Percentiles rank a stretch among this genome's conserved stretches.
Evolutionary conservation across 495 filamentous ascomycete species (phyloP).

Genomic region (Xylaria palmicola): DNA sequence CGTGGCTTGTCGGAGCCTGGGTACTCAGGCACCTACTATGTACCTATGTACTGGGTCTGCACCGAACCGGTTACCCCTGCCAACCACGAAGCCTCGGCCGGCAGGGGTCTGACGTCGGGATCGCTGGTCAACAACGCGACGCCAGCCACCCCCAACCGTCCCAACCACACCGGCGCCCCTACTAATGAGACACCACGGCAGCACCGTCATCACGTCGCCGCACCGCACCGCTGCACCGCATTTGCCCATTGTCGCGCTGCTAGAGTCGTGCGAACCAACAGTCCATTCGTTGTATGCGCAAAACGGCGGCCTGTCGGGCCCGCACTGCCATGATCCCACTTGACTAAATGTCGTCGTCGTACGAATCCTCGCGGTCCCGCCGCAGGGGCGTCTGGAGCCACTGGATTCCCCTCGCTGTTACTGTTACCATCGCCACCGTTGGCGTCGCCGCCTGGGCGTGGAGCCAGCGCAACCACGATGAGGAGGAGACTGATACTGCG

Average conservation of each 20-base stretch:
- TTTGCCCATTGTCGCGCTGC: not conserved
- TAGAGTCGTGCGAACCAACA: not conserved
- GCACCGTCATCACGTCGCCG: not conserved
- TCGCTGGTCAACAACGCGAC: conserved; percentile 11
- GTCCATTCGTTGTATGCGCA: conserved; percentile 1
- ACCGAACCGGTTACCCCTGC: conserved; percentile 14
- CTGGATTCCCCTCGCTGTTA: conserved; percentile 82
- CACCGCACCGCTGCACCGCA: not conserved
- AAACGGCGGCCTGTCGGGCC: conserved; percentile 20
- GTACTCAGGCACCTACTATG: not conserved
- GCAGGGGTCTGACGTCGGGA: conserved; percentile 6
- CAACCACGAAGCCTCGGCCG: conserved; percentile 15
- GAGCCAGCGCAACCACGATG: conserved; percentile 77
- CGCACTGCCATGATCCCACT: conserved; percentile 29
- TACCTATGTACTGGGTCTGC: no score
- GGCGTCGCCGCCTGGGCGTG: conserved; percentile 88
- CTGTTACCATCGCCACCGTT: conserved; percentile 78
- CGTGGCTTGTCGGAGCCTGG: no score
- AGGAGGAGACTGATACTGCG: conserved; percentile 43
- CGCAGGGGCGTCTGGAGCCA: conserved; percentile 71
- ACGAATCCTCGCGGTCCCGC: conserved; percentile 64
- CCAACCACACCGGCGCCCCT: conserved; percentile 9
- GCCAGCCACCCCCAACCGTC: conserved; percentile 15
- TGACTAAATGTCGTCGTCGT: conserved; percentile 71
- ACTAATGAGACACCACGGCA: conserved; percentile 4